Conservation (phyloP, 495 filamentous ascomycete genomes). For the Podospora pseudoanserina region DNA sequence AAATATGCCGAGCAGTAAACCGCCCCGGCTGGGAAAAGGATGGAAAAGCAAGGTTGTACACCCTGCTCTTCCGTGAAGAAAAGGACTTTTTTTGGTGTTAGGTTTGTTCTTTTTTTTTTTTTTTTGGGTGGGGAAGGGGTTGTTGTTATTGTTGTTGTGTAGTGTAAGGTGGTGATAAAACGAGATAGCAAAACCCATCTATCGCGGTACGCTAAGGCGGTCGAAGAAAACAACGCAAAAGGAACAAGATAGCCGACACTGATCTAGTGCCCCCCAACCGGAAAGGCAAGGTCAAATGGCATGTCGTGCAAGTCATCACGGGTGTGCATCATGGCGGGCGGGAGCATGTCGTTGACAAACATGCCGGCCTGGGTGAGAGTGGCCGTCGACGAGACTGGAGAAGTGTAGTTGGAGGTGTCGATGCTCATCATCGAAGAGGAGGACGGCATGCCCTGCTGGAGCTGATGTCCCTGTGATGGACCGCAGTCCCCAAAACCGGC, state of each 20-base stretch:
- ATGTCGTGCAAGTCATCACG: constrained; percentile 26
- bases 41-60: neutral
- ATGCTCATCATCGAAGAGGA: constrained; percentile 26
- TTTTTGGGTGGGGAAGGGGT: neutral
- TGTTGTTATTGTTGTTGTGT: neutral
- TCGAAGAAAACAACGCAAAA: constrained; percentile 15
- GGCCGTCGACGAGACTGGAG: constrained; percentile 39
- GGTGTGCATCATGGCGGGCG: constrained; percentile 9
- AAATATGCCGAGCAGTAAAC: neutral
- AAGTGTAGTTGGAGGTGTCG: constrained; percentile 35
- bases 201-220: neutral
- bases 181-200: neutral
- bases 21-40: neutral
- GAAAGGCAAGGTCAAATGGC: constrained; percentile 33
- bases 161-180: neutral
- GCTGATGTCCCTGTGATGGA: constrained; percentile 5
- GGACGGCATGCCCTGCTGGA: constrained; percentile 22
- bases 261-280: constrained; percentile 7
- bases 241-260: neutral
- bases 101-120: neutral
- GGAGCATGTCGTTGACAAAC: constrained; percentile 23
- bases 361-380: constrained; percentile 36
- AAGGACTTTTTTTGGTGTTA: neutral
- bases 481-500: constrained; percentile 34
- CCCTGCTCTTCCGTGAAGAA: neutral